These are phyloP conservation scores for Rosa lucieae DNA, from an alignment of 306 rosid genomes.

Conservation along the genomic window DNA sequence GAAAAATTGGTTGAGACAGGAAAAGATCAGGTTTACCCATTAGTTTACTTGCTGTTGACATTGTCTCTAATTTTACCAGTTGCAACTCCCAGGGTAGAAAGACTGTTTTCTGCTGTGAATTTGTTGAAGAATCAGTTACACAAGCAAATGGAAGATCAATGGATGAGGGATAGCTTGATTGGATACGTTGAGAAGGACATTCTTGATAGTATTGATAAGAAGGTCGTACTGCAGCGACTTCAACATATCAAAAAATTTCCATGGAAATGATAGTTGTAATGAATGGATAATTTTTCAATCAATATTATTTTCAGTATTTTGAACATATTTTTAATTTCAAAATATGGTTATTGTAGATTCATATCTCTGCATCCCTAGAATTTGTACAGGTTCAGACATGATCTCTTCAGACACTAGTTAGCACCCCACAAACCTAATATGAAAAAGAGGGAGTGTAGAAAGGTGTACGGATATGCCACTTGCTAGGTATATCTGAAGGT, in stretches of 20 bases:
- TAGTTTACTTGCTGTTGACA: conserved; percentile 8
- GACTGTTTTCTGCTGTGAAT: not conserved
- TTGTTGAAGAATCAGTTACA: not conserved
- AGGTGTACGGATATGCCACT: no score
- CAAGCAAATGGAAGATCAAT: conserved; percentile 1
- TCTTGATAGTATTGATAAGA: not conserved
- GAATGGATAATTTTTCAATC: not conserved
- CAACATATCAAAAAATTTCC: conserved; percentile 6
- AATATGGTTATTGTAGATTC: not conserved
- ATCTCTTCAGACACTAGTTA: not conserved
- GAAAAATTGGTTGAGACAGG: not conserved
- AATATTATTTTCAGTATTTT: not conserved
- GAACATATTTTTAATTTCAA: not conserved
- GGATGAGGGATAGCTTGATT: not conserved
- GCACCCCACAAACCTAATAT: no score
- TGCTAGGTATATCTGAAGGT: no score
- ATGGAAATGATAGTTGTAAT: not conserved
- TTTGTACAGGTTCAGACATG: not conserved
- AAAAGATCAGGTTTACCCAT: not conserved
- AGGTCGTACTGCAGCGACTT: not conserved
- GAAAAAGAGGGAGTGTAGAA: no score
- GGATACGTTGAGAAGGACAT: conserved; percentile 13
- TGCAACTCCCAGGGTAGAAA: not conserved
- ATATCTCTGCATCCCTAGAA: not conserved
- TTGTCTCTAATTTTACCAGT: conserved; percentile 6